Percentiles rank a stretch among this genome's conserved stretches.
Conservation (phyloP, 176 grass and related monocot species). For the Avena eriantha region DNA sequence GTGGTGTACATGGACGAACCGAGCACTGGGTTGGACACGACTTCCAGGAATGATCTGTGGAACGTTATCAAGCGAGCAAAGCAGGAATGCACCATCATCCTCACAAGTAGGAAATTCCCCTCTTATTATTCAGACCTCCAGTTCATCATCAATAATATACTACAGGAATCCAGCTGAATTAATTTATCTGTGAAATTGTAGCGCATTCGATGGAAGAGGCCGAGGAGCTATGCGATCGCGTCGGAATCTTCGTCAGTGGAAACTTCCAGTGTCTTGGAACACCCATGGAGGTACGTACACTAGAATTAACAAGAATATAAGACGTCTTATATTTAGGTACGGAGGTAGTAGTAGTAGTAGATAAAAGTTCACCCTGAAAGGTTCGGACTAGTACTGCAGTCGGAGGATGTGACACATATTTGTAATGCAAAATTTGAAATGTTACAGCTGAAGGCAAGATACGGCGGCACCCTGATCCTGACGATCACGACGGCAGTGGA, state of each 20-base stretch:
- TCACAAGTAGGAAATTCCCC: conserved; percentile 73
- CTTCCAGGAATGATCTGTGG: conserved; percentile 80
- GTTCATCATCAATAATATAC: background rate
- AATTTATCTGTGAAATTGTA: conserved; percentile 30
- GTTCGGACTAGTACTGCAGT: background rate
- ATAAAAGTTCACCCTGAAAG: background rate
- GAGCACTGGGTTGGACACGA: conserved; percentile 84
- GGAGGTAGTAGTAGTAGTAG: no score
- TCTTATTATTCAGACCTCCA: background rate
- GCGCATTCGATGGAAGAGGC: conserved; percentile 99
- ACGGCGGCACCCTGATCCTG: conserved; percentile 65
- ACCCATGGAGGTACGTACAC: conserved; percentile 68
- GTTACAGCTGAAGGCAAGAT: conserved; percentile 70
- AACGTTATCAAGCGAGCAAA: conserved; percentile 80
- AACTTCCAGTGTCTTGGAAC: conserved; percentile 85
- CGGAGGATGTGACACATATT: background rate
- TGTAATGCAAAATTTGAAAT: conserved; percentile 9
- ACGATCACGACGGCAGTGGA: conserved; percentile 68
- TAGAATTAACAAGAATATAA: background rate
- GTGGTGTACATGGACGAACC: conserved; percentile 98
- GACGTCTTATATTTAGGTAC: no score
- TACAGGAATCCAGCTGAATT: background rate
- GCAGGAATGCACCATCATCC: conserved; percentile 83
- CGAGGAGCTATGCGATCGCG: conserved; percentile 73
- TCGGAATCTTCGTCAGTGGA: conserved; percentile 84